These are phyloP conservation scores for Firmiana major DNA, from an alignment of 345 rosid species.

Conservation along the genomic window DNA sequence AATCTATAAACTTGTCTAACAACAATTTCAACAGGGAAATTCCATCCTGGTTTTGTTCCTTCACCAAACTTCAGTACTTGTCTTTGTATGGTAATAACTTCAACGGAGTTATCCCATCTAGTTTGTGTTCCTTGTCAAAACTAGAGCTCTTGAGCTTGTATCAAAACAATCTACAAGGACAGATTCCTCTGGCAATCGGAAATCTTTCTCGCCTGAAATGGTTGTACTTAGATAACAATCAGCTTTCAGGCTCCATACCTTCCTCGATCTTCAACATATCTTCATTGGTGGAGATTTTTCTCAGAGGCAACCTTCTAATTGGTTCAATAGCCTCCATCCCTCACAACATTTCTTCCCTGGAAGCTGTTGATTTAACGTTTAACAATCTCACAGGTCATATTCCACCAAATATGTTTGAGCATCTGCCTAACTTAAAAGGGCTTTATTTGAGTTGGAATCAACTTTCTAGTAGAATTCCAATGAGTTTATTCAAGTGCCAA, in stretches of 20 bases:
- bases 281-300: too few relatives aligned
- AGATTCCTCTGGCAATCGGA: not conserved
- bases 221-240: not conserved
- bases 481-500: too few relatives aligned
- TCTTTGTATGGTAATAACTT: not conserved
- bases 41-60: not conserved
- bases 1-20: too few relatives aligned
- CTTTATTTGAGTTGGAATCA: too few relatives aligned
- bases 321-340: too few relatives aligned
- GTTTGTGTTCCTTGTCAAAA: not conserved
- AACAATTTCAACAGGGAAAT: too few relatives aligned
- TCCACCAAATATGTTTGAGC: not conserved
- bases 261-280: not conserved
- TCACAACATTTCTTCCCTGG: not conserved
- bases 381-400: too few relatives aligned
- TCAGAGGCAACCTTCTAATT: too few relatives aligned
- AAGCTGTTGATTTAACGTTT: not conserved
- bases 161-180: not conserved
- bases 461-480: too few relatives aligned
- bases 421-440: too few relatives aligned
- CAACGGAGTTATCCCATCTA: not conserved
- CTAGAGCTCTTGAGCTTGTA: not conserved
- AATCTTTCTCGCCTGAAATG: not conserved
- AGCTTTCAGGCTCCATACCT: not conserved
- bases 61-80: not conserved